Percentiles rank a stretch among this genome's conserved stretches.
Conservation (phyloP, 1,284 basidiomycete species). For the Microbotryum lychnidis-dioicae region DNA sequence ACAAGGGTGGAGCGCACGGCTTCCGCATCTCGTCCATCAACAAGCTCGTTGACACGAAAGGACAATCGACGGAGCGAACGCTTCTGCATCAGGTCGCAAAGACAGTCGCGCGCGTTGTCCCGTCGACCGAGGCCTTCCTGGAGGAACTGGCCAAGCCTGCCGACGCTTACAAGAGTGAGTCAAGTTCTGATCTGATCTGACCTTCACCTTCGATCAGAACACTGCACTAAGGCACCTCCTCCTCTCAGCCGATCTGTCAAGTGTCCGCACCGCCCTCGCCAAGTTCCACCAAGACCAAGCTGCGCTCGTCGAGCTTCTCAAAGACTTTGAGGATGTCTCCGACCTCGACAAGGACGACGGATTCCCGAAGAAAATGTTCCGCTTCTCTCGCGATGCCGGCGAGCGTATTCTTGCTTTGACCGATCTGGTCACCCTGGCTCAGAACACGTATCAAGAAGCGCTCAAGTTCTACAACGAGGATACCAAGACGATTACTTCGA, state of each 20-base stretch:
- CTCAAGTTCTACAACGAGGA: constrained; percentile 87
- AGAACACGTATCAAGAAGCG: constrained; percentile 69
- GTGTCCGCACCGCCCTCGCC: constrained; percentile 46
- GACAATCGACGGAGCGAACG: constrained; percentile 72
- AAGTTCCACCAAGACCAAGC: constrained; percentile 55
- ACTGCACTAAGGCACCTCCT: neutral
- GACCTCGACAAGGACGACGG: constrained; percentile 54
- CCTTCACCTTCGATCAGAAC: too few relatives aligned
- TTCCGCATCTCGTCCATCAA: constrained; percentile 98
- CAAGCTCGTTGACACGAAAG: constrained; percentile 95
- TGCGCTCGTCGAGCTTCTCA: constrained; percentile 60
- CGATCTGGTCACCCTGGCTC: constrained; percentile 75
- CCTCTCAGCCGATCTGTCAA: constrained; percentile 18
- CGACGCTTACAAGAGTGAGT: constrained; percentile 80
- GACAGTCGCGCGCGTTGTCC: constrained; percentile 80
- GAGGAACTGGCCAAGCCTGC: constrained; percentile 82
- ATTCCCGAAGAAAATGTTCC: constrained; percentile 83
- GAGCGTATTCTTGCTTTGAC: constrained; percentile 67
- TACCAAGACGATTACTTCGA: constrained; percentile 49
- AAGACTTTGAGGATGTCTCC: constrained; percentile 59
- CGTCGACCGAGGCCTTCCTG: constrained; percentile 76
- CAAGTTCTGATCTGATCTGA: neutral
- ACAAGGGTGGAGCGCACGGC: constrained; percentile 94
- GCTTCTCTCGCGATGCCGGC: constrained; percentile 65
- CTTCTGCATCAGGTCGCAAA: constrained; percentile 90